These are phyloP conservation scores for Trichoderma polysporum DNA, from an alignment of 2,329 filamentous ascomycete genomes.

Conservation along the genomic window DNA sequence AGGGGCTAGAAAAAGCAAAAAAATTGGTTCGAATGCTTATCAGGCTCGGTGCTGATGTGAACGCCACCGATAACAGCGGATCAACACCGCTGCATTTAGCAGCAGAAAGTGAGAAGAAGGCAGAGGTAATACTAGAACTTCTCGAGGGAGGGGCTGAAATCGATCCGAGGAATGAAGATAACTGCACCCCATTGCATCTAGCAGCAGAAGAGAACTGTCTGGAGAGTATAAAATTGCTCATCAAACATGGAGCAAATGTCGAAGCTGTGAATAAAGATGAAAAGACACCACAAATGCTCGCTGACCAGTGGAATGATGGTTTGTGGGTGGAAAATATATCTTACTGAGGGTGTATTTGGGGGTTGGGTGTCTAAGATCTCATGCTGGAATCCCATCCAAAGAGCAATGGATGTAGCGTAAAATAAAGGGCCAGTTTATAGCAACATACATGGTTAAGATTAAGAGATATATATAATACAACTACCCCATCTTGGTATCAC, in stretches of 20 bases:
- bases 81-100: not conserved
- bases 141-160: not conserved
- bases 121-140: not conserved
- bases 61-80: not conserved
- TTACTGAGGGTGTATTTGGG: not conserved
- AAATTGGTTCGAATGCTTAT: not conserved
- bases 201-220: not conserved
- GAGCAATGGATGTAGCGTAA: too few relatives aligned
- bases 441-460: too few relatives aligned
- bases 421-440: too few relatives aligned
- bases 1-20: too few relatives aligned
- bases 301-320: not conserved
- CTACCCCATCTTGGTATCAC: too few relatives aligned
- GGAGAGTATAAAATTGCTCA: not conserved
- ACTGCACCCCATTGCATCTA: not conserved
- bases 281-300: not conserved
- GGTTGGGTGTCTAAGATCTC: too few relatives aligned
- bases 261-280: rapidly evolving
- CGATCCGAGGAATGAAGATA: not conserved
- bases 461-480: too few relatives aligned
- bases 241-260: not conserved
- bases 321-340: not conserved
- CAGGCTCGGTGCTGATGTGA: not conserved
- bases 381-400: too few relatives aligned
- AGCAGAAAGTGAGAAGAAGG: too few relatives aligned